phyloP scores from a whole-genome alignment of 192 early-diverging fungal genomes.

The Coemansia nantahalensis region DNA sequence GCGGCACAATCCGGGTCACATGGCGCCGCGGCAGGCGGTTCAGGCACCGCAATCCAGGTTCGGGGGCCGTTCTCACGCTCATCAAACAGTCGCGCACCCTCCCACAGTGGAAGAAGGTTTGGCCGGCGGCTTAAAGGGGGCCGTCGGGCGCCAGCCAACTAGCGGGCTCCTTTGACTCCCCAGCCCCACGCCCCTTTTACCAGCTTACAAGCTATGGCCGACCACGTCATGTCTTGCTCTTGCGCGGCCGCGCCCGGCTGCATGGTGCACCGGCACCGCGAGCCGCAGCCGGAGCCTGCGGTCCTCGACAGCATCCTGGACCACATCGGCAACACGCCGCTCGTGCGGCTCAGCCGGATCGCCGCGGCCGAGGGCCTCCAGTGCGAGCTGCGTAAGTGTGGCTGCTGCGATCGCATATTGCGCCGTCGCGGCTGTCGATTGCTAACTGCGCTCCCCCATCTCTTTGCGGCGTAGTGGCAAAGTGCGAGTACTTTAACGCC shows the following conservation, averaged over 20 bases:
- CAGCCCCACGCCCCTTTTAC: background rate
- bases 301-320: constrained; percentile 89
- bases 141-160: no score
- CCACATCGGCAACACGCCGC: constrained; percentile 95
- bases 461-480: constrained; percentile 60
- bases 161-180: no score
- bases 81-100: no score
- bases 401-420: background rate
- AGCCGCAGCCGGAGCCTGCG: constrained; percentile 64
- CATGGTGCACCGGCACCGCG: constrained; percentile 46
- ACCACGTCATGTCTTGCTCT: constrained; percentile 49
- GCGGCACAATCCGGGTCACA: no score
- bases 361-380: constrained; percentile 83
- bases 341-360: constrained; percentile 89
- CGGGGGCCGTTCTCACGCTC: no score
- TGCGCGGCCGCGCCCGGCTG: constrained; percentile 45
- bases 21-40: no score
- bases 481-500: constrained; percentile 99
- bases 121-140: no score
- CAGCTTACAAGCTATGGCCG: constrained; percentile 16
- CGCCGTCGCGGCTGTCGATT: constrained; percentile 2
- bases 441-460: background rate
- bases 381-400: constrained; percentile 74
- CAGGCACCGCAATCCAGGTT: no score
- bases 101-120: no score